phyloP scores from a whole-genome alignment of 2,329 filamentous ascomycete genomes.

The Colletotrichum musae region DNA sequence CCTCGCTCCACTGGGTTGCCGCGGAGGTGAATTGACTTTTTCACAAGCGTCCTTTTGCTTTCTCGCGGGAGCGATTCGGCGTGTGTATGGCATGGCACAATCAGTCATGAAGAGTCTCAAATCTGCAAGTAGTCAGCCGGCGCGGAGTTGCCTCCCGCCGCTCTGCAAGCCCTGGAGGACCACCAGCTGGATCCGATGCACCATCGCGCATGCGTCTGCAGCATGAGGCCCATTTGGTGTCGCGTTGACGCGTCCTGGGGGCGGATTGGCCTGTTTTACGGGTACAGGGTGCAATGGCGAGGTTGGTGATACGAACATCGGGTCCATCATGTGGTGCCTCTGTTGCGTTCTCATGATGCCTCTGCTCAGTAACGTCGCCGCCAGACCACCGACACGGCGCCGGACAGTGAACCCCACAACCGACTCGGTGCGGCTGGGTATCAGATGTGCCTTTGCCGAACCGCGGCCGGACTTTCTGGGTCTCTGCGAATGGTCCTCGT shows the following conservation, averaged over 20 bases:
- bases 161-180: neutral
- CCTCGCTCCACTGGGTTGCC: neutral
- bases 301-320: conserved; percentile 23
- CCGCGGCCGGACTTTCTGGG: no score
- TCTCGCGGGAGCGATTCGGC: conserved; percentile 25
- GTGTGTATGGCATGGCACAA: no score
- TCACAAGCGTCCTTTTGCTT: neutral
- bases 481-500: neutral
- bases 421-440: neutral
- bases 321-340: conserved; percentile 19
- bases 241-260: neutral
- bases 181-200: conserved; percentile 22
- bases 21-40: conserved; percentile 23
- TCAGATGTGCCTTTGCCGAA: neutral
- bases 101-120: neutral
- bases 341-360: neutral
- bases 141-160: conserved; percentile 13
- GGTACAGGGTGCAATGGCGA: conserved; percentile 6
- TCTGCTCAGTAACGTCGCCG: neutral
- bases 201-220: conserved; percentile 24
- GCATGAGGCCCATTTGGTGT: conserved; percentile 6
- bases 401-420: no score
- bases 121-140: neutral
- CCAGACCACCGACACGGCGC: neutral
- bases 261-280: conserved; percentile 8